Base-by-base conservation (phyloP, 257 asterid genomes). In the Linderniella brevidens region DNA sequence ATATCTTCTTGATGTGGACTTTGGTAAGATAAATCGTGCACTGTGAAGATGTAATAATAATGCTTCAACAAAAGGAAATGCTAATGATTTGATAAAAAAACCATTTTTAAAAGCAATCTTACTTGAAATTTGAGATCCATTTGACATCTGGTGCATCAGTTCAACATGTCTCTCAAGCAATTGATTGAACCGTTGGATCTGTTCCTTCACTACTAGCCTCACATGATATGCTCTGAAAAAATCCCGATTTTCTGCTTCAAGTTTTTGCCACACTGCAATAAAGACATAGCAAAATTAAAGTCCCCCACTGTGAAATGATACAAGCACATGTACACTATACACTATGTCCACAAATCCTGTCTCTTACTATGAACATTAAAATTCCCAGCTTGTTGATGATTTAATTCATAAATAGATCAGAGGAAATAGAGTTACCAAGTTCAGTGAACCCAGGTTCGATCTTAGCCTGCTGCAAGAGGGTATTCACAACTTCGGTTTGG, bases 231-330 rank as follows among this genome's bases (percentile, higher is more conserved):
- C 95, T 61, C 69, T 62, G 61, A 88, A 88, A 65, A 88, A 88
- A 5, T 75, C 92, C 62, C 37, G 77, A 55, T 88, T 88, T 76
- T 88, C 85, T 49, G 82, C 71, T 71, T 80, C 93, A 52, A 88
- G 98, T 70, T 78, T 80, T 63, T 80, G 92, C 98, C 98, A 88
- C 65, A 88, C 98, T 88, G 95, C n/a, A n/a, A n/a, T n/a, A n/a
- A n/a, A n/a, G n/a, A n/a, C n/a, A n/a, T n/a, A n/a, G n/a, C n/a
- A n/a, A n/a, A n/a, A n/a, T n/a, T n/a, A n/a, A n/a, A n/a, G n/a
- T n/a, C n/a, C n/a, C n/a, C n/a, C n/a, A n/a, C n/a, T n/a, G n/a
- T n/a, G n/a, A n/a, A n/a, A n/a, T n/a, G n/a, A n/a, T n/a, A n/a
- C n/a, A n/a, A n/a, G n/a, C n/a, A n/a, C n/a, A n/a, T n/a, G n/a